Evolutionary conservation across 768 basidiomycete genomes (phyloP).

Genomic region (Suillus americanus): DNA sequence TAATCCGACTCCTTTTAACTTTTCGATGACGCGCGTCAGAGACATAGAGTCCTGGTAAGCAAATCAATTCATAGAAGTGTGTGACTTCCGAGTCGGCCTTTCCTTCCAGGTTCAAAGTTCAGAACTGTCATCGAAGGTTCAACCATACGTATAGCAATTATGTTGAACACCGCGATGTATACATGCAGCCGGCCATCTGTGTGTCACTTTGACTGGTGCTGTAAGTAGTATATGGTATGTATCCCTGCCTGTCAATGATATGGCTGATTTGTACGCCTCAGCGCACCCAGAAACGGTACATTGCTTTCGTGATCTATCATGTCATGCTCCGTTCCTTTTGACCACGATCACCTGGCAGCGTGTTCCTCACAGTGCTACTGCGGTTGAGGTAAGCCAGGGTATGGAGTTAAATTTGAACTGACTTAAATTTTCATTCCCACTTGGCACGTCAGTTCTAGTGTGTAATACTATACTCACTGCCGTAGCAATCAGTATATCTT

Average conservation of each 20-base stretch:
- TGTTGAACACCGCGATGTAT: neutral
- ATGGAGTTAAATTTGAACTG: neutral
- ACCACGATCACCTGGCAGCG: too few relatives aligned
- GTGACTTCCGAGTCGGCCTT: neutral
- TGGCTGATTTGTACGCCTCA: neutral
- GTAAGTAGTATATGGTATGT: neutral
- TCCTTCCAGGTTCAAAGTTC: neutral
- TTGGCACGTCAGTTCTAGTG: neutral
- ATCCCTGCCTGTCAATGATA: neutral
- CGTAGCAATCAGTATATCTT: neutral
- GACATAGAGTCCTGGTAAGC: neutral
- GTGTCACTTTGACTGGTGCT: neutral
- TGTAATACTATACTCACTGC: neutral
- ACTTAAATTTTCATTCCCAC: too few relatives aligned
- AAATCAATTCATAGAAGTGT: neutral
- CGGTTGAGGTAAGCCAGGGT: neutral
- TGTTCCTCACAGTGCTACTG: neutral
- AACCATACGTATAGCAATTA: neutral
- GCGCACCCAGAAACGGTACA: neutral
- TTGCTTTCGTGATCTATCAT: neutral
- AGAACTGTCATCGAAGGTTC: neutral
- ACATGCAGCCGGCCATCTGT: too few relatives aligned
- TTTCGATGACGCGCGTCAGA: neutral
- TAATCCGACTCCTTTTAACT: neutral
- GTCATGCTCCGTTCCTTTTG: neutral